A percentile compares a stretch with the other conserved stretches of the same genome.
Conservation (phyloP, 2,329 filamentous ascomycete genomes). For the Saccharata proteae region DNA sequence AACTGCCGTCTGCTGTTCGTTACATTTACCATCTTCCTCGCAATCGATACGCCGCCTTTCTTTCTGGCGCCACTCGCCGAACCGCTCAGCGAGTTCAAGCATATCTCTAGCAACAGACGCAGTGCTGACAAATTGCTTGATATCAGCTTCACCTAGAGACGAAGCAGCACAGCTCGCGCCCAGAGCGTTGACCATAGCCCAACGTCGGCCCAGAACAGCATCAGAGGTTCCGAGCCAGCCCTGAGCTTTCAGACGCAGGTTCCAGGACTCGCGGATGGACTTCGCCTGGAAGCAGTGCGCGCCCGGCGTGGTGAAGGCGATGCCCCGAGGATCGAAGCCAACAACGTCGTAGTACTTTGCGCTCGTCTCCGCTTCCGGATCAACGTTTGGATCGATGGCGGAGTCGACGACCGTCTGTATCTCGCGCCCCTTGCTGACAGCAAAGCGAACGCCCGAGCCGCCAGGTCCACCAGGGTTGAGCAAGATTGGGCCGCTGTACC, state of each 20-base stretch:
- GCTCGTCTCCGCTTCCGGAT: slow-evolving; percentile 13
- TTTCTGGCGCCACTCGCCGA: slow-evolving; percentile 24
- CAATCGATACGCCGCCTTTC: slow-evolving; percentile 10
- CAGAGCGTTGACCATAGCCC: slow-evolving; percentile 28
- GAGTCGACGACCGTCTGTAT: slow-evolving; percentile 21
- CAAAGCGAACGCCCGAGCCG: slow-evolving; percentile 25
- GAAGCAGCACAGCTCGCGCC: slow-evolving; percentile 18
- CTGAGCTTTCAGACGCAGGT: slow-evolving; percentile 22
- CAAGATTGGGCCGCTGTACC: slow-evolving; percentile 30
- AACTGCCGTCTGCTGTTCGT: slow-evolving; percentile 1
- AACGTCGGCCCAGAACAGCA: slow-evolving; percentile 28
- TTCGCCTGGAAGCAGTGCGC: slow-evolving; percentile 23
- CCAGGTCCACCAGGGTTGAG: slow-evolving; percentile 35
- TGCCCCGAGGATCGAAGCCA: slow-evolving; percentile 33
- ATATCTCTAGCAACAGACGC: slow-evolving; percentile 38
- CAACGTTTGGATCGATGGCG: slow-evolving; percentile 2
- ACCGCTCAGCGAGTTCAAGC: slow-evolving; percentile 34
- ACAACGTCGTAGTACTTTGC: slow-evolving; percentile 31
- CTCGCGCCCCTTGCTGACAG: slow-evolving; percentile 13
- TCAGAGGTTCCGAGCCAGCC: slow-evolving; percentile 30
- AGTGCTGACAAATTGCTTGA: slow-evolving; percentile 33
- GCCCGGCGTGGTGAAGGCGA: slow-evolving; percentile 23
- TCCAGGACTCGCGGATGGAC: slow-evolving; percentile 23
- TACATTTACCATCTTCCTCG: background rate
- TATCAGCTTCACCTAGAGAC: slow-evolving; percentile 20